These are phyloP conservation scores for Dichomitus squalens DNA, from an alignment of 1,284 basidiomycete genomes.

Conservation along the genomic window DNA sequence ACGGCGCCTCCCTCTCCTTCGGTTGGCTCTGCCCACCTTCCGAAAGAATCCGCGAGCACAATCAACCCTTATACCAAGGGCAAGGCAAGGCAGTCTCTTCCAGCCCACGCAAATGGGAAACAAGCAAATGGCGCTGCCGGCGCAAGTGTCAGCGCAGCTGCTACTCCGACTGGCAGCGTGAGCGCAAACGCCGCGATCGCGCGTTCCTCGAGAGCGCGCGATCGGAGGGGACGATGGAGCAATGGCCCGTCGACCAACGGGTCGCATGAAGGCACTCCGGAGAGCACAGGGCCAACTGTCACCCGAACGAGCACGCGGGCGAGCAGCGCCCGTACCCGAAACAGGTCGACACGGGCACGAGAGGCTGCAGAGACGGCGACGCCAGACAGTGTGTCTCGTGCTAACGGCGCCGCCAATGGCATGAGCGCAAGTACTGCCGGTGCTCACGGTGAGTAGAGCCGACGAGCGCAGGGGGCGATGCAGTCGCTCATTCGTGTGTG, in stretches of 20 bases:
- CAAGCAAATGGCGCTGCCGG: slow-evolving; percentile 13
- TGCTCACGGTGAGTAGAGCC: slow-evolving; percentile 15
- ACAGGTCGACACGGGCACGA: slow-evolving; percentile 20
- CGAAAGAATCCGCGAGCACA: slow-evolving; percentile 7
- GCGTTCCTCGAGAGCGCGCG: slow-evolving; percentile 19
- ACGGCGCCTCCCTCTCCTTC: slow-evolving; percentile 26
- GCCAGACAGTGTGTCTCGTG: slow-evolving; percentile 4
- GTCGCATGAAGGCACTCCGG: slow-evolving; percentile 9
- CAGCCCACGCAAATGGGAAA: slow-evolving; percentile 22
- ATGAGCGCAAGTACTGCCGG: slow-evolving; percentile 9
- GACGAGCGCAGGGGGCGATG: neutral
- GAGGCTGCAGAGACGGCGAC: slow-evolving; percentile 18
- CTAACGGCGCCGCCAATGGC: slow-evolving; percentile 13
- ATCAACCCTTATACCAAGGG: slow-evolving; percentile 10
- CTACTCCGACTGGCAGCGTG: slow-evolving; percentile 8
- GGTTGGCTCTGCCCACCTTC: slow-evolving; percentile 6
- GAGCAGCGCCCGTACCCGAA: slow-evolving; percentile 25
- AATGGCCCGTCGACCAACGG: slow-evolving; percentile 11
- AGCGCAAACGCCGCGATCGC: slow-evolving; percentile 4
- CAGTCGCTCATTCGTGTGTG: neutral
- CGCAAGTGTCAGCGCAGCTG: slow-evolving; percentile 2
- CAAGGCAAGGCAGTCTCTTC: slow-evolving; percentile 18
- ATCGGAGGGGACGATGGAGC: slow-evolving; percentile 26
- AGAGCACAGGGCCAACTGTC: slow-evolving; percentile 9
- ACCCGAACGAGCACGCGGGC: slow-evolving; percentile 17